Evolutionary conservation across 2,329 filamentous ascomycete genomes (phyloP).

Genomic region (Monilinia fructigena): DNA sequence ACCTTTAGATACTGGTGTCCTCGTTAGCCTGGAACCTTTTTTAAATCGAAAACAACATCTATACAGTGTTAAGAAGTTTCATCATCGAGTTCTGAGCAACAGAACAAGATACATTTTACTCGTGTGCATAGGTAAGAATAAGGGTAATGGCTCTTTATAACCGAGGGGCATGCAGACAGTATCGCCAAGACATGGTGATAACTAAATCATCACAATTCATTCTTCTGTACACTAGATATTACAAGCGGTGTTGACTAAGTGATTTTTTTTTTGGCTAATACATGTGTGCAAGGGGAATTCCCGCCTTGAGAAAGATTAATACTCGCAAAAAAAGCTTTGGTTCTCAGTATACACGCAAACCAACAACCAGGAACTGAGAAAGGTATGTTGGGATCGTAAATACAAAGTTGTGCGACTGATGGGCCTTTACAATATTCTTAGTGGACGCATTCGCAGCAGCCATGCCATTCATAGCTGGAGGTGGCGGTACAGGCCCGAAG

Average conservation of each 20-base stretch:
- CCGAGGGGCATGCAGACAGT: background rate
- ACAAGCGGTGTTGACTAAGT: constrained; percentile 11
- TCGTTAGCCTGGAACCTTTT: background rate
- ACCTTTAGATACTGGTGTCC: background rate
- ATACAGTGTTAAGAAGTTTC: background rate
- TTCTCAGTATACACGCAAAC: background rate
- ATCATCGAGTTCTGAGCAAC: background rate
- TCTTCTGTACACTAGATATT: background rate
- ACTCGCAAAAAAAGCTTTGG: background rate
- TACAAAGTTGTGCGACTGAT: constrained; percentile 20
- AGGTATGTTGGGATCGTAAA: constrained; percentile 13
- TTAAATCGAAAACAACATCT: background rate
- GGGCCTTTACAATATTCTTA: constrained; percentile 12
- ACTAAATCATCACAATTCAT: background rate
- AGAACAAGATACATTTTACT: background rate
- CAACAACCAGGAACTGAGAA: background rate
- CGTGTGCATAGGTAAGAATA: background rate
- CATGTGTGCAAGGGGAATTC: constrained; percentile 8
- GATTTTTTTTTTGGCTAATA: constrained; percentile 18
- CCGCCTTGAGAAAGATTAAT: background rate
- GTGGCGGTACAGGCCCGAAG: constrained; percentile 40
- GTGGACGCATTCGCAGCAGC: constrained; percentile 20
- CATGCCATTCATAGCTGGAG: constrained; percentile 34
- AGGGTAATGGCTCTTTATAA: background rate
- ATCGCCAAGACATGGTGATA: constrained; percentile 1